Evolutionary conservation across 106 monocot species (phyloP).

Genomic region (Acorus gramineus): DNA sequence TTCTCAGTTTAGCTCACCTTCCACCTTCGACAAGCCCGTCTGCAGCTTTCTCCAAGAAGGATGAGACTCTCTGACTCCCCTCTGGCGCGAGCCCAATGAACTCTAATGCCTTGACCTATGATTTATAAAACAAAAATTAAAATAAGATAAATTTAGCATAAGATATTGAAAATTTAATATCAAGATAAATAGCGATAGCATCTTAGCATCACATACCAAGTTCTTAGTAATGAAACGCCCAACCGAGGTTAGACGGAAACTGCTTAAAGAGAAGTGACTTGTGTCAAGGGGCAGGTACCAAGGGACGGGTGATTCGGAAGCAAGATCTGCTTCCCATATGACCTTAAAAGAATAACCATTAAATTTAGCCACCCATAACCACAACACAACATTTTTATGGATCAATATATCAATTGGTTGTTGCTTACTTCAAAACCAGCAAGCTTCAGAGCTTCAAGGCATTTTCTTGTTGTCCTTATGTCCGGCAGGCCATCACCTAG

Average conservation of each 20-base stretch:
- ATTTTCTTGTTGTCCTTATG: conserved; percentile 58
- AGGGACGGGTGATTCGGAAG: conserved; percentile 66
- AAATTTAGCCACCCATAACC: not conserved
- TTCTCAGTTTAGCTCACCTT: conserved; percentile 35
- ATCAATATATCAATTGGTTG: too few species aligned
- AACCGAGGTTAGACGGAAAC: conserved; percentile 73
- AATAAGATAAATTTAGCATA: too few species aligned
- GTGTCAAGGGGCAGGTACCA: conserved; percentile 91
- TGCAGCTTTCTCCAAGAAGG: conserved; percentile 93
- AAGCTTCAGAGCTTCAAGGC: conserved; percentile 74
- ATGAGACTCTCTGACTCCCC: conserved; percentile 80
- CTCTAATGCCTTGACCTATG: conserved; percentile 78
- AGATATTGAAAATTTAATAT: too few species aligned
- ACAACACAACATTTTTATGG: too few species aligned
- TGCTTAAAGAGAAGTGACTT: conserved; percentile 62
- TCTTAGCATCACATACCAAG: conserved; percentile 33
- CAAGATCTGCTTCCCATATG: conserved; percentile 81
- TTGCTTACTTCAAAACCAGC: conserved; percentile 85
- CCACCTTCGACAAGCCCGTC: conserved; percentile 92
- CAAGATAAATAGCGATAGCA: too few species aligned
- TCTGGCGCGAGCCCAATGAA: conserved; percentile 63
- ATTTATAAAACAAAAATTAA: not conserved
- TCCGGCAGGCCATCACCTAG: conserved; percentile 94
- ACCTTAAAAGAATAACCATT: conserved; percentile 32
- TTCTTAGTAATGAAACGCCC: conserved; percentile 71